Evolutionary conservation across 495 filamentous ascomycete species (phyloP), one percentile per base, ranked within the genome.

Genomic region (Xylaria cubensis): DNA sequence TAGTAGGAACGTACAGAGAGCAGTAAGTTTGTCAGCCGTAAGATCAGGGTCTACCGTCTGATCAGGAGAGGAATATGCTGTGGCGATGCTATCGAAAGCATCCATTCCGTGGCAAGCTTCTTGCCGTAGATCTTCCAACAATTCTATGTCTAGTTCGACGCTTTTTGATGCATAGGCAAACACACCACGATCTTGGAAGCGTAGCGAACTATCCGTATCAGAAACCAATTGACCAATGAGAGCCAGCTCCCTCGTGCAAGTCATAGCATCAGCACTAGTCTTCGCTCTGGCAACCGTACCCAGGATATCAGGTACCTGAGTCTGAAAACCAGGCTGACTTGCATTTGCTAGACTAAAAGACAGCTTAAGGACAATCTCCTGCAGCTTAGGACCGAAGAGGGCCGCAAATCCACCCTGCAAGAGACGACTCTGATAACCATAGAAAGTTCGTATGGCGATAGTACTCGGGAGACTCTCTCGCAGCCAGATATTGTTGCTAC

Each of bases 61-160:
- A 48, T 81, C 77, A 48, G 48, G 32, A 15, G 67, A 70, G 2
- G 51, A 44, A 53, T 76, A 74, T 68, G 80, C 72, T 51, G 71
- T 74, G 68, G 80, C 80, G 56, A 84, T 75, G 62, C 79, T 78
- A 26, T 83, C 85, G 26, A 86, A 87, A 2, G 84, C 84, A 70
- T 86, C 84, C 84, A 87, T 86, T 63, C 85, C 84, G 32, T 77
- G 78, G 62, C 83, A 85, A 1, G 83, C 81, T 72, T 87, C 85
- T 65, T 85, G 83, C 6, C 84, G 83, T 26, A 87, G 80, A 61
- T 86, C 83, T 69, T 86, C 84, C 1, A 86, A 79, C 24, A 86
- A 78, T 67, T 82, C 78, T 32, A 87, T 82, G 61, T 87, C 84
- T 2, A 85, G 75, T 65, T 85, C 80, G 1, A 84, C 83, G 55